phyloP scores from a whole-genome alignment of 176 grass and related monocot genomes.

The Carex kokanica region DNA sequence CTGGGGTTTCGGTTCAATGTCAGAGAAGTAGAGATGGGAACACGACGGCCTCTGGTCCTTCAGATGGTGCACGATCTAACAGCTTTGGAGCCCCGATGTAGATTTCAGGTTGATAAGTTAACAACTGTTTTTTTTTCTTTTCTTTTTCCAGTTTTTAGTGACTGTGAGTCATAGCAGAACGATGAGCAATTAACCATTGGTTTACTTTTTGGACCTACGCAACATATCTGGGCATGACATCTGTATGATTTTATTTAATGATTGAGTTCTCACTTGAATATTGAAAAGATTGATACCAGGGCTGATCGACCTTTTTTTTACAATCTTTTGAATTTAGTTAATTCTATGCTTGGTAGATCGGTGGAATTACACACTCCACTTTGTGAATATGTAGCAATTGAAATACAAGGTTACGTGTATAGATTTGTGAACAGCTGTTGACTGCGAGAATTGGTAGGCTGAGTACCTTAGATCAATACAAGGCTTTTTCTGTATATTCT shows the following conservation, averaged over 20 bases:
- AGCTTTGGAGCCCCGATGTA: slow-evolving; percentile 83
- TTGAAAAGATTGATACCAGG: neutral
- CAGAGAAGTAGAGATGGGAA: slow-evolving; percentile 98
- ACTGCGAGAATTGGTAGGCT: neutral
- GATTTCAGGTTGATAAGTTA: slow-evolving; percentile 67
- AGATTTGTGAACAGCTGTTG: neutral
- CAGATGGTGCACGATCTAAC: slow-evolving; percentile 94
- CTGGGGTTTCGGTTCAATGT: slow-evolving; percentile 97
- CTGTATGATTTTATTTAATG: neutral
- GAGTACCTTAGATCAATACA: neutral
- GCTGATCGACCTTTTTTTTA: neutral
- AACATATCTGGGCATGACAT: neutral
- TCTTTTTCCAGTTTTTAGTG: neutral
- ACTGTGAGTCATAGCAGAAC: no score
- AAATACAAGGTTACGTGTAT: neutral
- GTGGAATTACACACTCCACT: neutral
- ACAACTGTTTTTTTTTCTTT: neutral
- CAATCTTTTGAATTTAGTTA: neutral
- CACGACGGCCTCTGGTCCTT: slow-evolving; percentile 86
- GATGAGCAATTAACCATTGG: neutral
- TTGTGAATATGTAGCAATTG: neutral
- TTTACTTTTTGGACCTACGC: neutral
- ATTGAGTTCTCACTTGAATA: neutral
- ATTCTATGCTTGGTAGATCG: neutral
- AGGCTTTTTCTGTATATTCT: no score